Base-by-base conservation (phyloP, 495 filamentous ascomycete genomes). In the Penicillium steckii region DNA sequence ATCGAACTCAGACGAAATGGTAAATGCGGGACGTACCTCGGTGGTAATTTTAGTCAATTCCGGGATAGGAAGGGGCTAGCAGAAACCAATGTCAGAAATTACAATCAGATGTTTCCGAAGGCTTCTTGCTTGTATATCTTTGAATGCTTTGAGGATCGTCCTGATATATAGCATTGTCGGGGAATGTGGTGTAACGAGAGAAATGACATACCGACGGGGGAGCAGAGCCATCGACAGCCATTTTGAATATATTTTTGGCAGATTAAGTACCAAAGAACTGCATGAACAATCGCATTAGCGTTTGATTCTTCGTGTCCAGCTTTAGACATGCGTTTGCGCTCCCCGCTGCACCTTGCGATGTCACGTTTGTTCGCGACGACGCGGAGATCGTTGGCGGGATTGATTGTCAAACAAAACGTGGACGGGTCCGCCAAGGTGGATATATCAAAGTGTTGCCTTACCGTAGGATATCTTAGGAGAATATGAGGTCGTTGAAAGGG, bases 31-130 rank as follows among this genome's bases (percentile, higher is more conserved):
- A 78, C 83, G 51, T 80, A 95, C 91, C 73, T 91, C 85, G 56
- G 76, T 84, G 53, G 88, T 86, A 65, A 97, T 92, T 70, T 93
- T 86, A 70, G 82, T 84, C 48, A 97, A 82, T 56, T 91, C 83
- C 52, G 82, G 81, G 46, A 82, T 74, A 30, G 89, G 80, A 43
- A 97, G 77, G 32, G 91, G 91, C 89, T 95, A 50, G n/a, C 6
- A 32, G 2, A 19, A 27, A 25, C 17, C 29, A 48, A 23, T 41
- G 33, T 41, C 23, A 41, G 38, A 8, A 1, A 5, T 41, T 23
- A 4, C 18, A 8, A 15, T 15, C 33, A 17, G 15, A 15, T 13
- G 10, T 17, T 37, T 17, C 8, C 6, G 33, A 2, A 1, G 4
- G 18, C 5, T 18, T 37, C 13, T 37, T 13, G 33, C 33, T 27